Evolutionary conservation across 345 rosid species (phyloP), one percentile per base, ranked within the genome.

Genomic region (Capsella bursapastoris): DNA sequence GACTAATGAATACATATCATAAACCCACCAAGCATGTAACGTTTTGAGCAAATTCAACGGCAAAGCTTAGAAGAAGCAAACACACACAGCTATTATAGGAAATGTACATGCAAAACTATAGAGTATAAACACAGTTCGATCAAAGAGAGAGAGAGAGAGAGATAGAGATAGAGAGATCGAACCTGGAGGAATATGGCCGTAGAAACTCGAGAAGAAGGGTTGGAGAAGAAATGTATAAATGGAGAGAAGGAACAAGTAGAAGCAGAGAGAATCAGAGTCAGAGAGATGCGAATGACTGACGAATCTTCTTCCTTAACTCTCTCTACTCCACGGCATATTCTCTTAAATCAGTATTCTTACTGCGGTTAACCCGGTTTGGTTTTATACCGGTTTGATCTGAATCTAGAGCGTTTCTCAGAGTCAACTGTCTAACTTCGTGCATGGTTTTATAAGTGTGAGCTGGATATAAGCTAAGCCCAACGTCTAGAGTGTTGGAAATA

Each of bases 211-310:
- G 52, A 66, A 45, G 27, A 52, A 68, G 0, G 8, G 18, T 8
- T 62, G 16, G n/a, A 53, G 52, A 47, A 55, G 52, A 64, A 70
- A 64, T 63, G 72, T 25, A 57, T 57, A 77, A 65, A 77, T 16
- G 65, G 66, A 64, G 27, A 56, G 50, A 49, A 62, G 18, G 61
- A 41, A 5, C 3, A 27, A 58, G 58, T 9, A 12, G 69, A 68
- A 44, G 31, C 16, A 41, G 62, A 75, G 70, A 37, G 80, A 56
- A 76, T 69, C 60, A 76, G 70, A 70, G 71, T 25, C 0, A 70
- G 63, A 71, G 70, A 75, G 80, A 77, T 77, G 80, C 80, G 76
- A 77, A 77, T 71, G 80, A 77, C 25, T 14, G 31, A 40, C 5
- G 80, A 77, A 77, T 77, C 76, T 77, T 77, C 66, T 64, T 38